Evolutionary conservation across 257 asterid species (phyloP).

Genomic region (Thymus quinquecostatus): DNA sequence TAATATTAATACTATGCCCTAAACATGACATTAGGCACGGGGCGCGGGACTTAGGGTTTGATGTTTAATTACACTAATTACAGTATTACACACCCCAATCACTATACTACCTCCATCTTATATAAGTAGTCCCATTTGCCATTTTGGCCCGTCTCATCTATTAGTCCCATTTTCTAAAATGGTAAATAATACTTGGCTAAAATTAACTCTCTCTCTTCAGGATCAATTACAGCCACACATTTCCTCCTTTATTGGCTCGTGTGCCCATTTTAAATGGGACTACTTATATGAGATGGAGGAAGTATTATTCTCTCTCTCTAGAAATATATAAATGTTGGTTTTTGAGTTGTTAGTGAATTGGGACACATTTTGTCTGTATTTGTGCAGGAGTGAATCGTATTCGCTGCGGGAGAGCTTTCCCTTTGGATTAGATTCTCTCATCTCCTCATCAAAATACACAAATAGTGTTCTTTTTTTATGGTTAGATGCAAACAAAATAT

Average conservation of each 20-base stretch:
- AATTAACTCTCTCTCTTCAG: too few relatives aligned
- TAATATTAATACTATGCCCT: background rate
- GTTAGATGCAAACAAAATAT: background rate
- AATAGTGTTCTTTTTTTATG: constrained; percentile 4
- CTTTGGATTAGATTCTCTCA: constrained; percentile 48
- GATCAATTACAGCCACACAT: too few relatives aligned
- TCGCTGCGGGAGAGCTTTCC: constrained; percentile 35
- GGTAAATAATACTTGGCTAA: too few relatives aligned
- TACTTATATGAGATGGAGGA: too few relatives aligned
- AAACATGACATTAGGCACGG: constrained; percentile 70
- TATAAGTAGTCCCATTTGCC: too few relatives aligned
- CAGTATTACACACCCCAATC: background rate
- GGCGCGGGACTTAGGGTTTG: constrained; percentile 83
- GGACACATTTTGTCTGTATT: constrained; percentile 62
- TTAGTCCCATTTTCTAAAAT: too few relatives aligned
- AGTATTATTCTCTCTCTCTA: too few relatives aligned
- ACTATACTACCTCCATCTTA: too few relatives aligned
- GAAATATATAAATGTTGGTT: background rate
- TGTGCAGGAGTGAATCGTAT: constrained; percentile 53
- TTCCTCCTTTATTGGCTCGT: too few relatives aligned
- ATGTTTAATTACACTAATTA: constrained; percentile 27
- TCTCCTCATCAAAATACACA: constrained; percentile 10
- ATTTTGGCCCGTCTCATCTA: too few relatives aligned
- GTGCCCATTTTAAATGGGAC: too few relatives aligned
- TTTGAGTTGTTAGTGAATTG: constrained; percentile 38